These are phyloP conservation scores for Rhodocollybia butyracea DNA, from an alignment of 768 basidiomycete species.

Conservation along the genomic window DNA sequence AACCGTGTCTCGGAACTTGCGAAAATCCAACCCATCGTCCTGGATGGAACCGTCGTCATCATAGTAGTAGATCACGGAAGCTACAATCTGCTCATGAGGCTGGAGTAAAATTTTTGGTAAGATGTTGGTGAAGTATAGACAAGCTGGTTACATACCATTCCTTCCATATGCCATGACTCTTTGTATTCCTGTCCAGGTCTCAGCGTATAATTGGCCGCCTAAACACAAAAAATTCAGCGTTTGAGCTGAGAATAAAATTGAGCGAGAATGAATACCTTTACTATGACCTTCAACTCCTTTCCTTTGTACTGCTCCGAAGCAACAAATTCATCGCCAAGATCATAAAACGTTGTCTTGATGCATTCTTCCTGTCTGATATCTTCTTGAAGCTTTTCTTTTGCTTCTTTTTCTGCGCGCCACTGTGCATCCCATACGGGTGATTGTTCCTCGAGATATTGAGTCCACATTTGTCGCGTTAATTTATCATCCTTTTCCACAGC, in stretches of 20 bases:
- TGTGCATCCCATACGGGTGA: background rate
- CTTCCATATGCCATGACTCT: slow-evolving; percentile 17
- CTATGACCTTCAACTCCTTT: slow-evolving; percentile 4
- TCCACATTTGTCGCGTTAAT: background rate
- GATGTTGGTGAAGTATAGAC: background rate
- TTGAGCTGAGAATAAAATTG: background rate
- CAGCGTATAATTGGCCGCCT: slow-evolving; percentile 16
- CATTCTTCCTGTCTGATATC: background rate
- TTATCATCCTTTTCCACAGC: background rate
- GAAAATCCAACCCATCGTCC: slow-evolving; percentile 13
- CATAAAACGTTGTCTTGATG: background rate
- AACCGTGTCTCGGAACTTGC: slow-evolving; percentile 24
- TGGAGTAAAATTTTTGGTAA: background rate
- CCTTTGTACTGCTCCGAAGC: background rate
- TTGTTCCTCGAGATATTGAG: background rate
- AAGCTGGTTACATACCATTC: slow-evolving; percentile 17
- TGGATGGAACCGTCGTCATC: slow-evolving; percentile 10
- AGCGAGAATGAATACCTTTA: background rate
- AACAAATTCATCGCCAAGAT: background rate
- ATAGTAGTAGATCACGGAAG: slow-evolving; percentile 16
- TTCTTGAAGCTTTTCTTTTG: background rate
- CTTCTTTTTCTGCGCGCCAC: background rate
- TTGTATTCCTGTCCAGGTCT: slow-evolving; percentile 14
- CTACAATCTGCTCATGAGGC: slow-evolving; percentile 17
- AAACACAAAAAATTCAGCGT: background rate